Evolutionary conservation across 305 asterid genomes (phyloP).

Genomic region (Fraxinus baroniana): DNA sequence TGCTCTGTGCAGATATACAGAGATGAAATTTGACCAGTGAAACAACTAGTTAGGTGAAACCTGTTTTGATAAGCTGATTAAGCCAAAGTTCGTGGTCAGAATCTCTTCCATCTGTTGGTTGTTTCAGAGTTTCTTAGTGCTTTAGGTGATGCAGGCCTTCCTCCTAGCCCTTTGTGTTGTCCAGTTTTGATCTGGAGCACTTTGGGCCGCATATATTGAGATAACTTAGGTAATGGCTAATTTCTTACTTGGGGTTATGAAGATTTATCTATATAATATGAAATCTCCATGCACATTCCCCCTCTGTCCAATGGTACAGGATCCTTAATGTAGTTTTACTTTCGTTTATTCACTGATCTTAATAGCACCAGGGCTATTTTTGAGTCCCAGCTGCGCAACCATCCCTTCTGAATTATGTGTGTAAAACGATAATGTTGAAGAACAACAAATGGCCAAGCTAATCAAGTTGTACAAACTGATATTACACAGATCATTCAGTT

Average conservation of each 20-base stretch:
- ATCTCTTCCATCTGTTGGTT: slow-evolving; percentile 55
- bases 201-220: slow-evolving; percentile 70
- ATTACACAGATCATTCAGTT: background rate
- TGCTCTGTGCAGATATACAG: slow-evolving; percentile 73
- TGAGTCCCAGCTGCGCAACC: background rate
- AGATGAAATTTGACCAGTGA: slow-evolving; percentile 93
- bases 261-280: background rate
- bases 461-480: background rate
- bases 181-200: slow-evolving; percentile 65
- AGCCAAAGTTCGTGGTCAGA: slow-evolving; percentile 32
- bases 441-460: background rate
- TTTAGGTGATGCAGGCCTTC: slow-evolving; percentile 59
- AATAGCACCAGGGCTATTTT: background rate
- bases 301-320: background rate
- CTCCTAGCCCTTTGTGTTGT: slow-evolving; percentile 65
- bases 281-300: background rate
- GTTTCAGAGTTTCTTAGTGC: slow-evolving; percentile 59
- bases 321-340: background rate
- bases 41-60: slow-evolving; percentile 34
- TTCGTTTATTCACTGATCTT: background rate
- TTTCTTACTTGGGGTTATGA: background rate
- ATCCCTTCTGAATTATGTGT: background rate
- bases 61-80: slow-evolving; percentile 51
- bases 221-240: slow-evolving; percentile 55
- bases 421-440: background rate